These are phyloP conservation scores for Colletotrichum chlorophyti DNA, from an alignment of 2,329 filamentous ascomycete genomes.

Conservation along the genomic window DNA sequence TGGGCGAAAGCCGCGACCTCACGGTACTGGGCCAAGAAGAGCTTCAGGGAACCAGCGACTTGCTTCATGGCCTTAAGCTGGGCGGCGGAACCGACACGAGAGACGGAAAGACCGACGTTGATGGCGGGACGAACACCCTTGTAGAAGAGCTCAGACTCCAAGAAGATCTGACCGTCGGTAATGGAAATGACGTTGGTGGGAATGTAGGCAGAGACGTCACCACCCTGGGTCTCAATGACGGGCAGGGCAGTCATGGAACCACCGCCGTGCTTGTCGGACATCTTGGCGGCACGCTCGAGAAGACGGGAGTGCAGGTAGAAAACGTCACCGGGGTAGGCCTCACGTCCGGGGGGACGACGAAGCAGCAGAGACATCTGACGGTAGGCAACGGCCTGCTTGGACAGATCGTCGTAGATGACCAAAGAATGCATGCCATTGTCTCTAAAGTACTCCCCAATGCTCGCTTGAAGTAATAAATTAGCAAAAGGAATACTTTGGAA, in stretches of 20 bases:
- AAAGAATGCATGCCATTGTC: conserved; percentile 89
- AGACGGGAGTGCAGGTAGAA: conserved; percentile 99
- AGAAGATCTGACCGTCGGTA: conserved; percentile 99
- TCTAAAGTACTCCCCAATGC: conserved; percentile 77
- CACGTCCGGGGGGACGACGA: conserved; percentile 96
- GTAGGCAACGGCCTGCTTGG: conserved; percentile 97
- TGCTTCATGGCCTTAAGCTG: conserved; percentile 99
- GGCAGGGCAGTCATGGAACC: conserved; percentile 97
- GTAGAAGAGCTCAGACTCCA: conserved; percentile 99
- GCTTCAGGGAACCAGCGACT: conserved; percentile 98
- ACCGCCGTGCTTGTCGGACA: conserved; percentile 93
- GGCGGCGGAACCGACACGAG: conserved; percentile 98
- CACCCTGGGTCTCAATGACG: conserved; percentile 99
- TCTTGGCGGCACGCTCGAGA: conserved; percentile 98
- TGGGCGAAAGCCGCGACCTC: conserved; percentile 99
- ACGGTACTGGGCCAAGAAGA: conserved; percentile 99
- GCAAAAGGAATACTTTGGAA: too few species aligned
- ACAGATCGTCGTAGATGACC: conserved; percentile 92
- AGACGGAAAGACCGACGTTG: conserved; percentile 99
- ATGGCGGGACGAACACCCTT: conserved; percentile 99
- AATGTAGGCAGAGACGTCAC: conserved; percentile 99
- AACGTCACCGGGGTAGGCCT: conserved; percentile 98
- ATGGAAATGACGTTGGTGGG: conserved; percentile 99
- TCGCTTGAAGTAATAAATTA: conserved; percentile 34
- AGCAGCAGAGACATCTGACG: conserved; percentile 99